A percentile compares a stretch with the other conserved stretches of the same genome.
phyloP scores from a whole-genome alignment of 192 early-diverging fungal genomes.

The Entophlyctis luteolus region DNA sequence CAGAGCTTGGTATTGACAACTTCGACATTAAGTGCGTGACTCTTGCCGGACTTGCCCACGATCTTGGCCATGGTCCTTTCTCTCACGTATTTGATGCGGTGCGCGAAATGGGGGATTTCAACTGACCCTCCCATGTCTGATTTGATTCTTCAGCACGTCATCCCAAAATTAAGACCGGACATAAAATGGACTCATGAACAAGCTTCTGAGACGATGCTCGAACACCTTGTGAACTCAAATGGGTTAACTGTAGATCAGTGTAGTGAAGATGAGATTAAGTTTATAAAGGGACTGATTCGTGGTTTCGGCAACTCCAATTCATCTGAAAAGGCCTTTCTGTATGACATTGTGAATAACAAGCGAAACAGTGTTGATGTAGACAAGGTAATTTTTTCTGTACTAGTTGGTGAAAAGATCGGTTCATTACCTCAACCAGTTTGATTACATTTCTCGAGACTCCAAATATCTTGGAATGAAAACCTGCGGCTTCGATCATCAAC shows the following conservation, averaged over 20 bases:
- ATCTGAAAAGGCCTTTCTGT: constrained; percentile 65
- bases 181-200: constrained; percentile 47
- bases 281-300: constrained; percentile 51
- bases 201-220: constrained; percentile 82
- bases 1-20: constrained; percentile 70
- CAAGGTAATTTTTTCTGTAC: constrained; percentile 74
- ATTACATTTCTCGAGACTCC: constrained; percentile 60
- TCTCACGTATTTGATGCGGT: constrained; percentile 91
- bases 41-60: constrained; percentile 90
- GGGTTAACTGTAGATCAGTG: constrained; percentile 65
- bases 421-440: constrained; percentile 37
- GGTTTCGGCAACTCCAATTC: constrained; percentile 26
- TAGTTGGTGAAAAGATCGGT: constrained; percentile 22
- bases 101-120: not conserved
- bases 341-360: constrained; percentile 96
- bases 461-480: constrained; percentile 71
- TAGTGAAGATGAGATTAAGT: constrained; percentile 46
- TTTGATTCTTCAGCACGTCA: constrained; percentile 49
- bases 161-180: constrained; percentile 53
- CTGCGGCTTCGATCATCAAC: constrained; percentile 52
- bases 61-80: constrained; percentile 95
- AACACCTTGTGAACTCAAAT: constrained; percentile 71
- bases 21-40: constrained; percentile 81
- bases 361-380: constrained; percentile 92
- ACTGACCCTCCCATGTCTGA: no score